Conservation (phyloP, 2,329 filamentous ascomycete genomes). For the Blastomyces parvus region DNA sequence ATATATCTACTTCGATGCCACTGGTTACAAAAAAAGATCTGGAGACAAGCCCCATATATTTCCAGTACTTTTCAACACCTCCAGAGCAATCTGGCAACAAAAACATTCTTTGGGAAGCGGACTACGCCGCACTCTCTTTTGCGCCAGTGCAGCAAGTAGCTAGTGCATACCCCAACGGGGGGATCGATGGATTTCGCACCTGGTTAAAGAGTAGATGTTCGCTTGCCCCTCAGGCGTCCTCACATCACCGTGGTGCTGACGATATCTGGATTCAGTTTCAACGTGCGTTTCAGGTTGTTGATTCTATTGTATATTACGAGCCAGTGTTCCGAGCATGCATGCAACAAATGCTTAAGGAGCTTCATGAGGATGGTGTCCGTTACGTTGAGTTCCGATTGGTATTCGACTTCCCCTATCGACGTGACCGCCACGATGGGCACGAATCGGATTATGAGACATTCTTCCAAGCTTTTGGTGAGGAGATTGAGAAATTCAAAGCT, state of each 20-base stretch:
- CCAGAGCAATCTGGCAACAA: constrained; percentile 30
- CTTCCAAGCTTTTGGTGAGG: constrained; percentile 65
- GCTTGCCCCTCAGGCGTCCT: constrained; percentile 60
- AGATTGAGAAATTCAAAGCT: constrained; percentile 64
- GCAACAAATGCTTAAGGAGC: constrained; percentile 56
- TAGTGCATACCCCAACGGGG: constrained; percentile 63
- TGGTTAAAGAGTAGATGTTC: constrained; percentile 69
- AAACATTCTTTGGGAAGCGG: constrained; percentile 52
- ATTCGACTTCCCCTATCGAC: constrained; percentile 63
- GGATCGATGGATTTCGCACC: constrained; percentile 58
- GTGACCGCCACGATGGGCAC: constrained; percentile 52
- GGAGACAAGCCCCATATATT: constrained; percentile 49
- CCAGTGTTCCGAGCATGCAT: constrained; percentile 75
- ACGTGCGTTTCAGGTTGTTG: constrained; percentile 63
- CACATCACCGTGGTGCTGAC: constrained; percentile 75
- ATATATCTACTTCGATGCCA: constrained; percentile 53
- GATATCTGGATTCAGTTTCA: constrained; percentile 77
- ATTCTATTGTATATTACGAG: constrained; percentile 75
- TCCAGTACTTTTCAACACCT: constrained; percentile 47
- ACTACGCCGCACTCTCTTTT: constrained; percentile 52
- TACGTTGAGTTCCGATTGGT: constrained; percentile 76
- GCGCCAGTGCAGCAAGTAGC: constrained; percentile 55
- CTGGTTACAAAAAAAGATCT: constrained; percentile 48
- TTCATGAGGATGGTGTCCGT: constrained; percentile 71
- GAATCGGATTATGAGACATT: constrained; percentile 61